phyloP scores from a whole-genome alignment of 768 basidiomycete species.

The Phlegmacium glaucopus region DNA sequence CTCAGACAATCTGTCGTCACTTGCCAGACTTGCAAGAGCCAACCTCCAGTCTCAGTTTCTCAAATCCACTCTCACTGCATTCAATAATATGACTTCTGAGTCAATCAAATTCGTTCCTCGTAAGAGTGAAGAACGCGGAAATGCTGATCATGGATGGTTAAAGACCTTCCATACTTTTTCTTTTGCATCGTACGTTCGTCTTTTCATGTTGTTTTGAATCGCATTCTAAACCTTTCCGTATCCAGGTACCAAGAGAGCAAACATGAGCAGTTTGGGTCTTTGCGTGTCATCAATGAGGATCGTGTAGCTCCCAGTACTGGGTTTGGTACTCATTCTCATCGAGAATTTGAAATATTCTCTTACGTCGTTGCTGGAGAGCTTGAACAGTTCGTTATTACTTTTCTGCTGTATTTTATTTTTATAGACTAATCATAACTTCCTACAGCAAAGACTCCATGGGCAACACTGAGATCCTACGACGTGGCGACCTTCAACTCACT shows the following conservation, averaged over 20 bases:
- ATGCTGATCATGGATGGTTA: constrained; percentile 82
- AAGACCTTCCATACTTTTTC: constrained; percentile 87
- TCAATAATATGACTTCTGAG: constrained; percentile 18
- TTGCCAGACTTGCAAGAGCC: constrained; percentile 33
- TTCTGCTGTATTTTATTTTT: too few relatives aligned
- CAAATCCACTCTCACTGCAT: constrained; percentile 7
- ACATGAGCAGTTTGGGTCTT: constrained; percentile 62
- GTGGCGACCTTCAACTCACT: constrained; percentile 90
- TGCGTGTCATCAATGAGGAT: constrained; percentile 93
- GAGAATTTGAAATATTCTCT: constrained; percentile 89
- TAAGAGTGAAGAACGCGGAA: constrained; percentile 59
- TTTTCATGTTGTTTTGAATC: constrained; percentile 11
- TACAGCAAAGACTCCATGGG: constrained; percentile 89
- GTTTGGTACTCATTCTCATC: constrained; percentile 82
- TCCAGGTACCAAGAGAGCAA: constrained; percentile 56
- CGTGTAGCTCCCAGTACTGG: constrained; percentile 74
- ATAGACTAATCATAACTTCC: too few relatives aligned
- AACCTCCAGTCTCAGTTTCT: constrained; percentile 28
- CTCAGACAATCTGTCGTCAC: constrained; percentile 35
- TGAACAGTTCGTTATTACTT: constrained; percentile 69
- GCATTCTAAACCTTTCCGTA: too few relatives aligned
- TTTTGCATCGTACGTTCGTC: constrained; percentile 54
- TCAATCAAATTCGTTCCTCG: constrained; percentile 46
- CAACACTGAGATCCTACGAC: constrained; percentile 83
- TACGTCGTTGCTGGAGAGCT: constrained; percentile 79